These are phyloP conservation scores for Lepiota brunneoincarnata DNA, from an alignment of 768 basidiomycete species.

Conservation along the genomic window DNA sequence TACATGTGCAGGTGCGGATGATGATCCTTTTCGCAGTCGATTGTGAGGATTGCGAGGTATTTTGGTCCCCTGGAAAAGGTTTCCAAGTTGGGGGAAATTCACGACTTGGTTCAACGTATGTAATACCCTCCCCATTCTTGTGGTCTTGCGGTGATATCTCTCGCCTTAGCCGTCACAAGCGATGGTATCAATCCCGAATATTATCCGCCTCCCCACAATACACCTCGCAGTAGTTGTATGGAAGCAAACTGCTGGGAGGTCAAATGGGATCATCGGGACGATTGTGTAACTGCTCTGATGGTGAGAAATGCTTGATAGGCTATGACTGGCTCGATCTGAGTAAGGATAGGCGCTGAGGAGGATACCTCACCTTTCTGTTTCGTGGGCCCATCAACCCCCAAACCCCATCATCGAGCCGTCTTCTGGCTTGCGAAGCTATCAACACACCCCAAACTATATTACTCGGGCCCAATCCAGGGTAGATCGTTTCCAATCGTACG, in stretches of 20 bases:
- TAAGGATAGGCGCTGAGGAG: slow-evolving; percentile 57
- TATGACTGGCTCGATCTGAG: background rate
- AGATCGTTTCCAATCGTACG: slow-evolving; percentile 2
- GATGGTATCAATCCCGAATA: background rate
- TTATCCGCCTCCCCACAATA: slow-evolving; percentile 55
- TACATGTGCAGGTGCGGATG: background rate
- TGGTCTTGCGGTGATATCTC: too few relatives aligned
- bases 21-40: slow-evolving; percentile 33
- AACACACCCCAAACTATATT: background rate
- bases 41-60: slow-evolving; percentile 47
- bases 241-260: slow-evolving; percentile 66
- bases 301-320: slow-evolving; percentile 32
- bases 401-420: background rate
- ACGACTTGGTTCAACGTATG: slow-evolving; percentile 8
- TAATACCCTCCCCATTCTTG: background rate
- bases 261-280: slow-evolving; percentile 77
- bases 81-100: slow-evolving; percentile 15
- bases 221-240: slow-evolving; percentile 54
- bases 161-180: background rate
- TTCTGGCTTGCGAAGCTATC: background rate
- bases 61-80: slow-evolving; percentile 71
- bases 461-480: background rate
- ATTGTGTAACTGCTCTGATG: slow-evolving; percentile 70
- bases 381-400: slow-evolving; percentile 70
- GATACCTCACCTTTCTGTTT: slow-evolving; percentile 69